Base-by-base conservation (phyloP, 1,284 basidiomycete species). In the Tilletia caries region DNA sequence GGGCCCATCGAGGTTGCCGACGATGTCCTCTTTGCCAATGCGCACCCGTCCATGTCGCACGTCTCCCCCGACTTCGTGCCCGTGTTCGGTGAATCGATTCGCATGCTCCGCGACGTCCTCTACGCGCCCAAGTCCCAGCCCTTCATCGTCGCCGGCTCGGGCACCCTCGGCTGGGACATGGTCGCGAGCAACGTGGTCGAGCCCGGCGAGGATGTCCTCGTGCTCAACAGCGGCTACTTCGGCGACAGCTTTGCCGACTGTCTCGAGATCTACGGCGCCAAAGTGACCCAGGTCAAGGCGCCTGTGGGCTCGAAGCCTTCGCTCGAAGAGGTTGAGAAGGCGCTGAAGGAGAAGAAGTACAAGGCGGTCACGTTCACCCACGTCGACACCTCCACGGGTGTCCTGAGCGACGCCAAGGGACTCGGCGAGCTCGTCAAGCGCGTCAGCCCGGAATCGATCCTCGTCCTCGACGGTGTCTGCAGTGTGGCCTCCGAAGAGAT, bases 401-500 rank as follows among this genome's bases (percentile, higher is more conserved):
- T 98, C 13, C 88, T 98, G 58, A 92, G 92, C 33, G 88, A 95
- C 79, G 90, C 91, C 64, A 90, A 91, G 80, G 88, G 87, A 46
- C 89, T 98, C 76, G 89, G 90, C 27, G 88, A 89, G 74, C 87
- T 90, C 3, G 91, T 95, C 68, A 88, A 87, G 79, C 86, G 87
- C 62, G 87, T 92, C 76, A 93, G 92, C 2, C 95, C 96, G 2
- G 89, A 92, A 41, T 92, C 94, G 0, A 86, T 98, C 71, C 86
- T 97, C 67, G 87, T 93, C 25, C 86, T 95, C 70, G 95, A 98
- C 82, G 93, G 89, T 50, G 96, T 98, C 34, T 98, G 96, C 86
- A 91, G 93, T 6, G 94, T 98, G 15, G 95, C 92, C 0, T 94
- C 91, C 76, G 95, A 98, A 84, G 93, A 98, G 84, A 95, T 98